Evolutionary conservation across 2,329 filamentous ascomycete genomes (phyloP), one percentile per base, ranked within the genome.

Genomic region (Penicillium capsulatum): DNA sequence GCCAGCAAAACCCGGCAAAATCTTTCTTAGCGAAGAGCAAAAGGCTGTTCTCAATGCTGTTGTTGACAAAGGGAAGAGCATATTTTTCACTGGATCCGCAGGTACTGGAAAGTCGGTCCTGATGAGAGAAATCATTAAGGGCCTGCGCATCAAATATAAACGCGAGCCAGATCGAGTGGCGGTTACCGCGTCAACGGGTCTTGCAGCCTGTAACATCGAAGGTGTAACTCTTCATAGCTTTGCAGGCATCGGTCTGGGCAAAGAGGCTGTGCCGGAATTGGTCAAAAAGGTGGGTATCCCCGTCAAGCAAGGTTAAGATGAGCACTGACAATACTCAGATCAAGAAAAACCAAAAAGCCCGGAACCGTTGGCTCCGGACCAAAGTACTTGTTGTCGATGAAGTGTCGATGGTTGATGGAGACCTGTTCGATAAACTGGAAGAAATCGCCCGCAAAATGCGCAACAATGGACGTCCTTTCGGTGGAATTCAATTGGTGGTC

Each of bases 61-160:
- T 7, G 77, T 88, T 6, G 78, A 92, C 15, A 71, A 86, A 48
- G 78, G 78, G 43, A 84, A 89, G 63, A 97, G 91, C 54, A 90
- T 96, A 2, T 98, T 98, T 71, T 98, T 98, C 64, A 98, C 92
- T 1, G 92, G 92, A 54, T 94, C 92, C 43, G 92, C 92, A 42
- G 89, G 80, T 73, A 96, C 92, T 3, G 92, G 92, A 64, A 98
- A 98, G 72, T 98, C 92, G 1, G 91, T 98, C 3, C 69, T 98
- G 41, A 88, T 98, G 76, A 80, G 90, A 48, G 82, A 94, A 50
- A 95, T 97, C 45, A 97, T 98, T 53, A 70, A 77, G 4, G 80
- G 85, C 3, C 62, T 98, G 35, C 85, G 84, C 44, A 79, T 79
- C 47, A 96, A 94, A 59, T 84, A 84, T 63, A 70, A 68, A 3